Evolutionary conservation across 768 basidiomycete species (phyloP), one percentile per base, ranked within the genome.

Genomic region (Russula sp.): DNA sequence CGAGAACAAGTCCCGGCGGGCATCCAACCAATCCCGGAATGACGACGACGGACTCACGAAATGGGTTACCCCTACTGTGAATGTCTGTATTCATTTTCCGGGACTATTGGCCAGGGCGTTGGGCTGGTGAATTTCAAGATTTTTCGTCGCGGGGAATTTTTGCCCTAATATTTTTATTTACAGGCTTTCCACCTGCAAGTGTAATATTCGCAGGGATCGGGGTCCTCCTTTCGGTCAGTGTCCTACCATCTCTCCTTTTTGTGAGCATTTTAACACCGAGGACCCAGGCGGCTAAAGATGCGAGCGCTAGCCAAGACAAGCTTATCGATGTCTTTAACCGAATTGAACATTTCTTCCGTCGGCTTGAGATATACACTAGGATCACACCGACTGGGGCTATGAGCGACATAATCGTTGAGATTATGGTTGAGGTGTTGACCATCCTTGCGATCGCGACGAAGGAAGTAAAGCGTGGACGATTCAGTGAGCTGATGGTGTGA

Each of bases 1-100:
- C 40, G 32, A 24, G 32, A 30, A 5, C 40, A 44, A 44, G 3
- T 53, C 1, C 38, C 28, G n/a, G n/a, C 28, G 28, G 28, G 14
- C 34, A 0, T 24, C 22, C 14, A 5, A 16, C 5, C 18, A 18
- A 61, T 24, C 40, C 24, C n/a, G 8, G 24, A 34, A 8, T 13
- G 1, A 4, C 13, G n/a, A 32, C 1, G 30, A 53, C 8, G 3
- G n/a, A 4, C 30, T 61, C 7, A 13, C 22, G 7, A 61, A 61
- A 32, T 61, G n/a, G 28, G 40, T 61, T 8, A 13, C 11, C 3
- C 59, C 59, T 9, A 61, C 30, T 0, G 10, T 61, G 10, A 61
- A 53, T 8, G 59, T 61, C 28, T 61, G 28, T 46, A 53, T 16
- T 4, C 51, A 8, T 34, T 61, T 44, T 61, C 59, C 0, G 6